Evolutionary conservation across 2,329 filamentous ascomycete genomes (phyloP).

Genomic region (Metarhizium guizhouense): DNA sequence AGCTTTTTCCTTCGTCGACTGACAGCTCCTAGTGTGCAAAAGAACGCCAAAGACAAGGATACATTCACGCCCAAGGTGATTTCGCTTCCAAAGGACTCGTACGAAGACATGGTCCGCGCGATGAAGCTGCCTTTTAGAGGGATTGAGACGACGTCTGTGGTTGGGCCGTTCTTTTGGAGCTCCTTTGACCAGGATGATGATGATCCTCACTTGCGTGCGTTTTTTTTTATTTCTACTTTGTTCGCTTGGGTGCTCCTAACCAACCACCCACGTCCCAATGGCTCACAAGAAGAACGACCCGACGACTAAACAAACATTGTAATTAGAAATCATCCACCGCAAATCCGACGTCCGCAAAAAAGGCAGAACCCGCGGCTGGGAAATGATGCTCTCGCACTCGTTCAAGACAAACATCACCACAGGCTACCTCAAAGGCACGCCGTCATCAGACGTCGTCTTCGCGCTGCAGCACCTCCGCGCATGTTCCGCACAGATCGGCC

Average conservation of each 20-base stretch:
- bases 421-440: slow-evolving; percentile 53
- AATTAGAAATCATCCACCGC: slow-evolving; percentile 49
- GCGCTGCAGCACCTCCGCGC: slow-evolving; percentile 40
- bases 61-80: slow-evolving; percentile 49
- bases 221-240: no score
- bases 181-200: slow-evolving; percentile 47
- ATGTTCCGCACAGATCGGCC: slow-evolving; percentile 40
- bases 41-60: slow-evolving; percentile 44
- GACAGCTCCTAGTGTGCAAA: slow-evolving; percentile 37
- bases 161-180: slow-evolving; percentile 57
- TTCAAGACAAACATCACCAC: slow-evolving; percentile 47
- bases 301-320: neutral
- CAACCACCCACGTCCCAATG: neutral
- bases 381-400: slow-evolving; percentile 52
- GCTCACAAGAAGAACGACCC: neutral
- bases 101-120: slow-evolving; percentile 46
- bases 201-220: slow-evolving; percentile 47
- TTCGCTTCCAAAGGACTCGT: slow-evolving; percentile 39
- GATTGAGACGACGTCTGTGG: slow-evolving; percentile 49
- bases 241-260: neutral
- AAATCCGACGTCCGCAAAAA: slow-evolving; percentile 60
- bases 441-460: slow-evolving; percentile 42
- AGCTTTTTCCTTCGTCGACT: neutral
- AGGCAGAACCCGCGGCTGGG: slow-evolving; percentile 54
- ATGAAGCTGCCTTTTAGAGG: slow-evolving; percentile 46